A percentile compares a stretch with the other conserved stretches of the same genome.
phyloP scores from a whole-genome alignment of 139 green algal species.

The Yamagishiella unicocca region DNA sequence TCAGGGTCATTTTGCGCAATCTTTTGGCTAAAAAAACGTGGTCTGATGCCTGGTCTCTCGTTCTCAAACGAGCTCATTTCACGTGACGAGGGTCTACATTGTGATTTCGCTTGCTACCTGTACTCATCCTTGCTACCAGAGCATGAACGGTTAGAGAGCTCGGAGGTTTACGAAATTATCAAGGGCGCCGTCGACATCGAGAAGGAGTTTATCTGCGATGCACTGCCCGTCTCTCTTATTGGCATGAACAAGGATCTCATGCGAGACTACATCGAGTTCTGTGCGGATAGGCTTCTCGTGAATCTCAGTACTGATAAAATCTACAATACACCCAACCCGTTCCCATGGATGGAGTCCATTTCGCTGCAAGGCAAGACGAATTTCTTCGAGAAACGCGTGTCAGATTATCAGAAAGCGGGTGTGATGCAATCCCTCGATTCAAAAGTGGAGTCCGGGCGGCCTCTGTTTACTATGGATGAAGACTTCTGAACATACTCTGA shows the following conservation, averaged over 20 bases:
- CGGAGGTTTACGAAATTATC: conserved; percentile 6
- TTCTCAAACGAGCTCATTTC: conserved; percentile 99
- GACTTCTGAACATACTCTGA: too few relatives aligned
- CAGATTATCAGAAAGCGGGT: too few relatives aligned
- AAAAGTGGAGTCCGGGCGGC: too few relatives aligned
- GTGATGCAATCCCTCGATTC: too few relatives aligned
- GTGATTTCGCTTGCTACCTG: conserved; percentile 84
- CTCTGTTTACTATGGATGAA: too few relatives aligned
- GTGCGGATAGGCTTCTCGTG: conserved; percentile 61
- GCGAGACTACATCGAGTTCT: conserved; percentile 97
- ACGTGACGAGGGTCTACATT: conserved; percentile 97
- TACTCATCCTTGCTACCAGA: not conserved
- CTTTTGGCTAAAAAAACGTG: conserved; percentile 99
- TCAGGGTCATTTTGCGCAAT: conserved; percentile 97
- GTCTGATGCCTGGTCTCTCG: conserved; percentile 97
- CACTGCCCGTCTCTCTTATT: conserved; percentile 89
- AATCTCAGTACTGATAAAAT: conserved; percentile 64
- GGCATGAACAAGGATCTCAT: conserved; percentile 90
- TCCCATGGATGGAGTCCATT: conserved; percentile 95
- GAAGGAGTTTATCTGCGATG: conserved; percentile 95
- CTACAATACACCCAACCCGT: conserved; percentile 87
- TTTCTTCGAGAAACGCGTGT: conserved; percentile 97
- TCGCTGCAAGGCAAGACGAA: conserved; percentile 90
- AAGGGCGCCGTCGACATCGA: conserved; percentile 94
- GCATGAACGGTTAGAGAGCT: not conserved